Conservation (phyloP, 139 green algal species). For the Chlamydomonas eustigma region DNA sequence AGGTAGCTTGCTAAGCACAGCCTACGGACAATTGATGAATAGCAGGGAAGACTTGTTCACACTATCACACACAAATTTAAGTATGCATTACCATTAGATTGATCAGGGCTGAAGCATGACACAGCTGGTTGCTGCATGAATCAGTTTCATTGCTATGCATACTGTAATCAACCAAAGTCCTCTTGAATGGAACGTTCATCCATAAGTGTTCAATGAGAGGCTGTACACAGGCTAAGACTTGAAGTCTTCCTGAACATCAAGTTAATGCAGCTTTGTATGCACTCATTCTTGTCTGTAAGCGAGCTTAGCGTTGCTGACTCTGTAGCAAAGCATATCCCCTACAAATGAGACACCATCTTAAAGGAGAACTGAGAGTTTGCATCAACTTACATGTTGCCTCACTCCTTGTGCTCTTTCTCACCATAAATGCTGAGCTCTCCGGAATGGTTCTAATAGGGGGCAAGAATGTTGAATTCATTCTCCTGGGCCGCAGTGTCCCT, state of each 20-base stretch:
- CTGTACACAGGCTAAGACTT: too few species aligned
- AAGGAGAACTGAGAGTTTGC: neutral
- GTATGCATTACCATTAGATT: too few species aligned
- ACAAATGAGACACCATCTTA: neutral
- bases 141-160: neutral
- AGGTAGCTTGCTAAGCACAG: constrained; percentile 7
- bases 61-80: too few species aligned
- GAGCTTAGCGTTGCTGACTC: too few species aligned
- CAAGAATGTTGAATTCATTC: neutral
- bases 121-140: neutral
- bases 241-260: too few species aligned
- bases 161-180: neutral
- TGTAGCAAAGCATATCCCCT: too few species aligned
- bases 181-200: neutral
- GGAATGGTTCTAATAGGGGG: constrained; percentile 7
- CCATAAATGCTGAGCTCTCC: constrained; percentile 9
- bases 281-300: too few species aligned
- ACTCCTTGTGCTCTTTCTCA: neutral
- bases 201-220: too few species aligned
- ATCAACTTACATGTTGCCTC: neutral
- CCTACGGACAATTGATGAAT: constrained; percentile 1
- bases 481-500: neutral
- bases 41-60: too few species aligned
- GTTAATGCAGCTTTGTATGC: too few species aligned
- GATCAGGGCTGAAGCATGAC: neutral